Evolutionary conservation across 371 early-diverging fungal species (phyloP).

Genomic region (Mortierella sp.): DNA sequence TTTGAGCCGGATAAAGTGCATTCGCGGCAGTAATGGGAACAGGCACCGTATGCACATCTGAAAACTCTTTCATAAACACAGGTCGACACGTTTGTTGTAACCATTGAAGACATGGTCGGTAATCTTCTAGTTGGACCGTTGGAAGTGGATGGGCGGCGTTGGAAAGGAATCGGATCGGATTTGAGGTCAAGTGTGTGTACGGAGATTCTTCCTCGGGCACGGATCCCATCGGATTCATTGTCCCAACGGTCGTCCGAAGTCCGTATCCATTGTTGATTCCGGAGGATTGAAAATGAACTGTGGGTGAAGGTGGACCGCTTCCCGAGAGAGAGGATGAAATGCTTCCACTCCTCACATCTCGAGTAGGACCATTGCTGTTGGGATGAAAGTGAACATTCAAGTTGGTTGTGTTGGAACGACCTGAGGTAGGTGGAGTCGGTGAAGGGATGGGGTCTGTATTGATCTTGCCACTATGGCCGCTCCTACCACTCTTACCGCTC

Average conservation of each 20-base stretch:
- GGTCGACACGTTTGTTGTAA: constrained; percentile 46
- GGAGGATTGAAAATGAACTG: constrained; percentile 4
- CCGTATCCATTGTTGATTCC: constrained; percentile 1
- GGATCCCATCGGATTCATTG: constrained; percentile 6
- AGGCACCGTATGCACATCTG: constrained; percentile 23
- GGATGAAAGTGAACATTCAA: too few relatives aligned
- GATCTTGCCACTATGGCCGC: constrained; percentile 3
- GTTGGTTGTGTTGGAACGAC: too few relatives aligned
- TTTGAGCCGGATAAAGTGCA: constrained; percentile 34
- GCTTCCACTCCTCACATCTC: constrained; percentile 18
- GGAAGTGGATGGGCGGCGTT: neutral
- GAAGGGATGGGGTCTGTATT: constrained; percentile 9
- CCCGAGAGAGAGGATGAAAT: constrained; percentile 17
- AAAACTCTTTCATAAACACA: constrained; percentile 40
- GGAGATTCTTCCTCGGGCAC: constrained; percentile 25
- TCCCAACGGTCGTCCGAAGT: too few relatives aligned
- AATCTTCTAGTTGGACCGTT: constrained; percentile 12
- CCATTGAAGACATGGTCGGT: constrained; percentile 39
- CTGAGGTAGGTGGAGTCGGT: constrained; percentile 13
- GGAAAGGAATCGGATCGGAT: neutral
- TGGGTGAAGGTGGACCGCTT: constrained; percentile 21
- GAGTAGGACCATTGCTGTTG: too few relatives aligned
- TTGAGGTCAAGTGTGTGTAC: constrained; percentile 3
- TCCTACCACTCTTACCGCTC: constrained; percentile 3
- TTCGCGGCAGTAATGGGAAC: constrained; percentile 35